Conservation (phyloP, 2,329 filamentous ascomycete genomes). For the Sphaerulina vaccinii region DNA sequence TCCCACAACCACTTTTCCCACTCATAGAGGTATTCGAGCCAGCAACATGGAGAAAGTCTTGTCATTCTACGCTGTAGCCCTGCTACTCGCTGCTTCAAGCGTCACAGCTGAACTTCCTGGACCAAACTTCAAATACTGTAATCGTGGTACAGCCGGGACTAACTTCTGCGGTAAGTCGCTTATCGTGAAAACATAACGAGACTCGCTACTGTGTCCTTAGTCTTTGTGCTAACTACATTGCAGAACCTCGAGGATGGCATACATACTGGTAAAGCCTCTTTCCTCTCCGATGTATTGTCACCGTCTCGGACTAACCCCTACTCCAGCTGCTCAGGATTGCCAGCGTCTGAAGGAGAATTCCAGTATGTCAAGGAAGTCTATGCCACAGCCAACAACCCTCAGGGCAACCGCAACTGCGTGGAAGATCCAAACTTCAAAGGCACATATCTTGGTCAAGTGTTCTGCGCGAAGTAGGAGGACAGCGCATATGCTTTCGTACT, state of each 20-base stretch:
- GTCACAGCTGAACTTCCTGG: conserved; percentile 7
- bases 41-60: background rate
- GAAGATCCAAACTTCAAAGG: conserved; percentile 6
- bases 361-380: conserved; percentile 6
- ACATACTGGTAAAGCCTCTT: background rate
- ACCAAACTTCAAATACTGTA: conserved; percentile 1
- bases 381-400: conserved; percentile 2
- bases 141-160: conserved; percentile 4
- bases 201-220: too few relatives aligned
- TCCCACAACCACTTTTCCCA: background rate
- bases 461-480: background rate
- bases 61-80: background rate
- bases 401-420: conserved; percentile 1
- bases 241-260: conserved; percentile 1
- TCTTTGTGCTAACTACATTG: too few relatives aligned
- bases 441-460: conserved; percentile 3
- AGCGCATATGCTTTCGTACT: too few relatives aligned
- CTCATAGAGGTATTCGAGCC: too few relatives aligned
- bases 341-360: conserved; percentile 9
- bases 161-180: conserved; percentile 7
- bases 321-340: background rate
- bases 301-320: background rate
- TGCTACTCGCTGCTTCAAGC: background rate
- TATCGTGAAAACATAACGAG: too few relatives aligned
- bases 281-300: background rate